Conservation (phyloP, 1,284 basidiomycete species). For the Golubevia pallescens region DNA sequence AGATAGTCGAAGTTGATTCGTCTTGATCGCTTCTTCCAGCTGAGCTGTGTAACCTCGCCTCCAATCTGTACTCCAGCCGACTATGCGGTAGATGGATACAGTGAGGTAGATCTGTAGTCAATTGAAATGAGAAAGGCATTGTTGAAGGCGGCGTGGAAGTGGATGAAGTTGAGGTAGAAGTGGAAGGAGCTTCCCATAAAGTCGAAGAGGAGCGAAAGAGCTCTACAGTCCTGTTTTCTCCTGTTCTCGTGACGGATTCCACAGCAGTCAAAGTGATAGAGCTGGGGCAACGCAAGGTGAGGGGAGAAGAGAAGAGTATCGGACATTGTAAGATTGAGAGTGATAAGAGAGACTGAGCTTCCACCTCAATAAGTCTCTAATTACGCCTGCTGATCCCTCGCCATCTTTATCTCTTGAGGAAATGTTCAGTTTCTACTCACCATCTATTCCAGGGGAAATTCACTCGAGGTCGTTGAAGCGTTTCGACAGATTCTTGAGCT, state of each 20-base stretch:
- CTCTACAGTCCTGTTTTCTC: constrained; percentile 9
- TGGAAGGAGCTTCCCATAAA: constrained; percentile 33
- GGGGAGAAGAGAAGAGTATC: too few relatives aligned
- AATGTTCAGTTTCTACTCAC: background rate
- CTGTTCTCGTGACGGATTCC: too few relatives aligned
- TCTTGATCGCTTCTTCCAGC: constrained; percentile 22
- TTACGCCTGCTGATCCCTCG: too few relatives aligned
- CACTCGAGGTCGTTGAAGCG: background rate
- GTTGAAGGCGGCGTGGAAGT: constrained; percentile 22
- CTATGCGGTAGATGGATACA: constrained; percentile 49
- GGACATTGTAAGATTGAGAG: too few relatives aligned
- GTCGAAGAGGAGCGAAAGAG: constrained; percentile 33
- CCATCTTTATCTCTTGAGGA: background rate
- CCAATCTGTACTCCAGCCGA: constrained; percentile 39
- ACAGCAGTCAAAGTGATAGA: too few relatives aligned
- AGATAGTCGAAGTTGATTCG: constrained; percentile 15
- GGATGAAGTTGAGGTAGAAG: constrained; percentile 3
- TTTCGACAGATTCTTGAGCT: background rate
- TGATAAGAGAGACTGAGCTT: too few relatives aligned
- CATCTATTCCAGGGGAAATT: background rate
- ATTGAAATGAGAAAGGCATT: constrained; percentile 50
- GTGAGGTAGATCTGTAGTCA: constrained; percentile 55
- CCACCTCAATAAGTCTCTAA: too few relatives aligned
- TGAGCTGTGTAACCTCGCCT: constrained; percentile 32
- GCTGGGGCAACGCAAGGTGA: too few relatives aligned